These are phyloP conservation scores for Russula vinacea DNA, from an alignment of 768 basidiomycete genomes.

Conservation along the genomic window DNA sequence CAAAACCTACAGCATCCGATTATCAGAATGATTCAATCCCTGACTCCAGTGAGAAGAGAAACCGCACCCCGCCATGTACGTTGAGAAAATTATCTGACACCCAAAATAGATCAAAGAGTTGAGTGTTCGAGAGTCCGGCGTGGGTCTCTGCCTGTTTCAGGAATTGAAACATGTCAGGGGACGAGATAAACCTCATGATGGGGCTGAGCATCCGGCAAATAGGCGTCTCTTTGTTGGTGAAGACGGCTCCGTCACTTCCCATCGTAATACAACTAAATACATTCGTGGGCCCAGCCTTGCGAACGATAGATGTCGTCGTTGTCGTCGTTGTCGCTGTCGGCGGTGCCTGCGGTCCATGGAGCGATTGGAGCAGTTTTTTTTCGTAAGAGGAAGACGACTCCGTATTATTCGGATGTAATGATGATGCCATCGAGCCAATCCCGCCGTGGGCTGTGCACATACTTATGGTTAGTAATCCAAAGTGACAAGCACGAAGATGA, in stretches of 20 bases:
- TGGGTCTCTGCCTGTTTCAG: slow-evolving; percentile 15
- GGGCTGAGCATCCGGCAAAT: neutral
- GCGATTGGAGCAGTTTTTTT: neutral
- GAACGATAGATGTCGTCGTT: neutral
- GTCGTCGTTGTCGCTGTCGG: neutral
- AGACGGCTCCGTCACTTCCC: neutral
- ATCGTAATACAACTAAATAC: neutral
- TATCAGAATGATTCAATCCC: neutral
- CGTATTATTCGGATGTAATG: neutral
- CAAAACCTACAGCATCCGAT: slow-evolving; percentile 3
- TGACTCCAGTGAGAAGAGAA: neutral
- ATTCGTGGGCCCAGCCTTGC: neutral
- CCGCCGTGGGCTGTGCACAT: neutral
- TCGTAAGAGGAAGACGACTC: neutral
- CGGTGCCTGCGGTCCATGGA: neutral
- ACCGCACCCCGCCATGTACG: slow-evolving; percentile 23
- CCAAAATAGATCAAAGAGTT: slow-evolving; percentile 21
- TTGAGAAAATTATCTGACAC: slow-evolving; percentile 18
- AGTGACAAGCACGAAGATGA: neutral
- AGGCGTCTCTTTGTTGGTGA: neutral
- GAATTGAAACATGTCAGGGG: slow-evolving; percentile 4
- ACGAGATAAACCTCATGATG: slow-evolving; percentile 10
- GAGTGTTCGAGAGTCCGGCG: neutral
- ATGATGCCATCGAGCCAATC: neutral
- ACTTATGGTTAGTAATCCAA: neutral